Evolutionary conservation across 768 basidiomycete species (phyloP).

Genomic region (Psilocybe azurescens): DNA sequence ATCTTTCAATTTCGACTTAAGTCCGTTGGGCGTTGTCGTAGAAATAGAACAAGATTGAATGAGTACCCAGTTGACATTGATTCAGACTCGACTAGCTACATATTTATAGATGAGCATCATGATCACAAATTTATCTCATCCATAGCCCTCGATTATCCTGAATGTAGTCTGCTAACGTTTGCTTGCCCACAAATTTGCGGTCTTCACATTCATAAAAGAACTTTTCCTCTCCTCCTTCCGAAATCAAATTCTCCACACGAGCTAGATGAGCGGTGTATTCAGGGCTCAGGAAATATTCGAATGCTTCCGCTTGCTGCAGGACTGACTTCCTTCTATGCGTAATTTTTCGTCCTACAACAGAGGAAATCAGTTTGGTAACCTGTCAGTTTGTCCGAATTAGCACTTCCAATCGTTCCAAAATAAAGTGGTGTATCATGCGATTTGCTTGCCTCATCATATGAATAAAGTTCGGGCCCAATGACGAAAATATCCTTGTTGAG

Average conservation of each 20-base stretch:
- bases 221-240: slow-evolving; percentile 26
- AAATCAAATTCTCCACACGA: slow-evolving; percentile 17
- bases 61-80: too few species aligned
- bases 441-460: slow-evolving; percentile 20
- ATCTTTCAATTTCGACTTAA: too few species aligned
- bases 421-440: background rate
- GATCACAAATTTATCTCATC: slow-evolving; percentile 1
- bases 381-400: background rate
- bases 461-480: slow-evolving; percentile 18
- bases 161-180: slow-evolving; percentile 28
- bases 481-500: slow-evolving; percentile 14
- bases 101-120: too few species aligned
- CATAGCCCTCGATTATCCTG: slow-evolving; percentile 25
- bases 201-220: slow-evolving; percentile 16
- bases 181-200: slow-evolving; percentile 14
- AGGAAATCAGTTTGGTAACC: slow-evolving; percentile 28
- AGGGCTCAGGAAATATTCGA: slow-evolving; percentile 8
- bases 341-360: slow-evolving; percentile 31
- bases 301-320: slow-evolving; percentile 17
- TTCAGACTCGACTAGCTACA: too few species aligned
- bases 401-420: background rate
- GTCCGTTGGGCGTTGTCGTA: too few species aligned
- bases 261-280: slow-evolving; percentile 20
- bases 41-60: too few species aligned
- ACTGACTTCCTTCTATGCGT: slow-evolving; percentile 26